Conservation (phyloP, 768 basidiomycete genomes). For the Calocybe cyanea region DNA sequence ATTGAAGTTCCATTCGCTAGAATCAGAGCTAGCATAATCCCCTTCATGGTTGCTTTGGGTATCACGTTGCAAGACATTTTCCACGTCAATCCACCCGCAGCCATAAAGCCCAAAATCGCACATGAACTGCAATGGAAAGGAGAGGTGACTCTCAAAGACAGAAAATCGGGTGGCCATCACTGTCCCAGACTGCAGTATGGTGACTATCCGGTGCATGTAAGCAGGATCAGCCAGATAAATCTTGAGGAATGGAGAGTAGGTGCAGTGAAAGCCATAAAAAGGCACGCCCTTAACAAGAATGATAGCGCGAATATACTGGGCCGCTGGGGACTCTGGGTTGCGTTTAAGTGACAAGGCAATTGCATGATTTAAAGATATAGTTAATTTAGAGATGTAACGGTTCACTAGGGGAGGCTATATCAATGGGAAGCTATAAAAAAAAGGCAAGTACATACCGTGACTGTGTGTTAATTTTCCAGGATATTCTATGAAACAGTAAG, state of each 20-base stretch:
- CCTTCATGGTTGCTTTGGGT: constrained; percentile 25
- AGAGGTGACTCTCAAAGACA: constrained; percentile 88
- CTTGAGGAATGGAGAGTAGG: constrained; percentile 87
- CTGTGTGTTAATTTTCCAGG: constrained; percentile 57
- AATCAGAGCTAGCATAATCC: constrained; percentile 26
- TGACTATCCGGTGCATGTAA: constrained; percentile 61
- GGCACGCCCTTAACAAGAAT: constrained; percentile 89
- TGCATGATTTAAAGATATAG: constrained; percentile 78
- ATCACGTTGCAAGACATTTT: constrained; percentile 58
- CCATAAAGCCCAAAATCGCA: constrained; percentile 94
- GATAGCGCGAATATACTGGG: constrained; percentile 69
- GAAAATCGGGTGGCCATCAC: constrained; percentile 77
- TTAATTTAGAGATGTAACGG: constrained; percentile 63
- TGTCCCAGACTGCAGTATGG: constrained; percentile 77
- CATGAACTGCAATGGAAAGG: constrained; percentile 87
- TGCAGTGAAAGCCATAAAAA: constrained; percentile 92
- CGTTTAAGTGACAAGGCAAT: constrained; percentile 78
- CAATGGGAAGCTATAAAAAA: not conserved
- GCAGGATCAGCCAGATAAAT: constrained; percentile 72
- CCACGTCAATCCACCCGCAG: constrained; percentile 84
- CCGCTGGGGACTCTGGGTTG: constrained; percentile 54
- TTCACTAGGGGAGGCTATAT: constrained; percentile 49
- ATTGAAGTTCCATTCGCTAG: constrained; percentile 29
- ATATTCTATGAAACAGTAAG: constrained; percentile 92
- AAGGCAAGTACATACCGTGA: constrained; percentile 41